These are phyloP conservation scores for Cercospora zeae-maydis DNA, from an alignment of 2,329 filamentous ascomycete species.

Conservation along the genomic window DNA sequence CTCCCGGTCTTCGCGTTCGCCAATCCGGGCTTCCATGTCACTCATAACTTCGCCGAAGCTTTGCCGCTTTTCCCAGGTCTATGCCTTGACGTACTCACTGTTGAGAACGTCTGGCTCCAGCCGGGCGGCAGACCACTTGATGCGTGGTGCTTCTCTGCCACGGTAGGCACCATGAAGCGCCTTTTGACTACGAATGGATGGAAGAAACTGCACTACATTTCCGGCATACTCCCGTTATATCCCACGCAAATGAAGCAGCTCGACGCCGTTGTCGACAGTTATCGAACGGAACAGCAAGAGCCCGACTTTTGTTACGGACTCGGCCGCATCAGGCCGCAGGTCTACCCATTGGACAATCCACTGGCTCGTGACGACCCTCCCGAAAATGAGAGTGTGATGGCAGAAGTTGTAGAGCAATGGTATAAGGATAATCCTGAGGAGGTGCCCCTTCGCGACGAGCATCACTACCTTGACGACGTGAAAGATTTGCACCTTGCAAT, in stretches of 20 bases:
- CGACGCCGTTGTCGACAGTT: background rate
- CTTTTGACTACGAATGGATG: conserved; percentile 1
- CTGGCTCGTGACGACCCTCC: background rate
- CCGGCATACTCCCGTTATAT: background rate
- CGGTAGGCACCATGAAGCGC: background rate
- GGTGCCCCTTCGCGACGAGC: background rate
- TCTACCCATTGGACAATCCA: background rate
- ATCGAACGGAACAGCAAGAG: background rate
- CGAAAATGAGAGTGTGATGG: background rate
- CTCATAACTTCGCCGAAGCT: conserved; percentile 1
- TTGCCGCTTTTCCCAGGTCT: conserved; percentile 5
- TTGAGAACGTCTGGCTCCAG: conserved; percentile 12
- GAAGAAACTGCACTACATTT: conserved; percentile 1
- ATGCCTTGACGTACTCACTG: conserved; percentile 6
- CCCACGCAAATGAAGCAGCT: background rate
- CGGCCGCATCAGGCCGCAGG: conserved; percentile 2
- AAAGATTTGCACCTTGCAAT: background rate
- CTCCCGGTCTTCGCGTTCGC: conserved; percentile 1
- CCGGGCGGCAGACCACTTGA: background rate
- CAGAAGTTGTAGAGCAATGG: background rate
- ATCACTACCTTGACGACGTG: conserved; percentile 2
- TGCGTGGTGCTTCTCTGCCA: background rate
- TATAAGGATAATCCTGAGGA: conserved; percentile 3
- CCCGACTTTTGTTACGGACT: conserved; percentile 4
- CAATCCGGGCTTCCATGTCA: background rate